Base-by-base conservation (phyloP, 225 moss, liverwort and hornwort genomes). In the Pleurozium schreberi region DNA sequence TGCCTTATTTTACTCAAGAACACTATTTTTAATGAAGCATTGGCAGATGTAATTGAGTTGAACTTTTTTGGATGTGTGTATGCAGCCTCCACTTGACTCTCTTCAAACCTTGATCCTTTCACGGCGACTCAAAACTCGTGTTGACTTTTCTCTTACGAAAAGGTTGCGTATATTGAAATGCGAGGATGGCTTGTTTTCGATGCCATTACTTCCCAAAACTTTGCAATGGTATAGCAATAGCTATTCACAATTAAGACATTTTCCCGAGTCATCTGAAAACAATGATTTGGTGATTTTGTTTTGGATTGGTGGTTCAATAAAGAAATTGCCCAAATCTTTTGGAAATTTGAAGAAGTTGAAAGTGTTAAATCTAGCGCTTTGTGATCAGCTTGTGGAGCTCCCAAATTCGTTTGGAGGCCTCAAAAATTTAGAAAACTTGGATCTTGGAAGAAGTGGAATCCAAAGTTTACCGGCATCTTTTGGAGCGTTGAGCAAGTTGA, bases 91-190 rank as follows among this genome's bases (percentile, higher is more conserved):
- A 38, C 21, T 1, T 20, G 11, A 38, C 10, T 38, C 38, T 38
- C 38, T 67, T 21, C 19, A 36, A 38, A 67, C 67, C 21, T 38
- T 38, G 38, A 67, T 38, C 19, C 3, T 38, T 67, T 11, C 20
- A 0, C 0, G 5, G 17, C 4, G 21, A 0, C 3, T 6, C 5
- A 6, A 3, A 67, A 38, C 21, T 67, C 6, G 8, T 3, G 19
- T 71, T 42, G 27, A 42, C 16, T 14, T 40, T 42, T 40, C 42
- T 26, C 7, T 15, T 9, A 40, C 43, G 70, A 19, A 8, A 42
- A 8, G 9, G 12, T 68, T 68, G 19, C n/a, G 38, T 12, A n/a
- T 38, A 8, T 64, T 64, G 64, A 64, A 17, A 17, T 64, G 33
- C 2, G 5, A 33, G 1, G 8, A 7, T 17, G 33, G 16, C 64